These are phyloP conservation scores for Polytrichum commune DNA, from an alignment of 225 moss, liverwort and hornwort species.

Conservation along the genomic window DNA sequence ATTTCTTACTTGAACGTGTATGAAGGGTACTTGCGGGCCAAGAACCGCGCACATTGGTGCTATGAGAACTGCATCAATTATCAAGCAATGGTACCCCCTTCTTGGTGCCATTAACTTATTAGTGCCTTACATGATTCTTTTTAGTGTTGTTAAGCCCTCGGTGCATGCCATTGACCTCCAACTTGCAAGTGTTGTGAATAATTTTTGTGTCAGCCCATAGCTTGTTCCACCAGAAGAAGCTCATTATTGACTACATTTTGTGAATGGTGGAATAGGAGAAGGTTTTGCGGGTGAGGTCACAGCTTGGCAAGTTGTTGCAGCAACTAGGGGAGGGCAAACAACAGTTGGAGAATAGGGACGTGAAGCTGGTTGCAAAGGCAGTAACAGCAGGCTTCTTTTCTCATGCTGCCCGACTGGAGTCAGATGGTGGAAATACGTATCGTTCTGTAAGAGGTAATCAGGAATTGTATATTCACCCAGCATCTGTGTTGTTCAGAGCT, in stretches of 20 bases:
- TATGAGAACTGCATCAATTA: conserved; percentile 85
- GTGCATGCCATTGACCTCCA: too few species aligned
- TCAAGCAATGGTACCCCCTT: conserved; percentile 60
- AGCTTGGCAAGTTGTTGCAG: conserved; percentile 67
- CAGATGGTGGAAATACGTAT: conserved; percentile 74
- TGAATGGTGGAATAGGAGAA: conserved; percentile 49
- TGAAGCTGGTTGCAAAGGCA: conserved; percentile 64
- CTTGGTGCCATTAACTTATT: background rate
- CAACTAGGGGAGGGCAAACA: conserved; percentile 50
- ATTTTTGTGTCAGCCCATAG: too few species aligned
- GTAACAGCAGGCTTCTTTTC: conserved; percentile 78
- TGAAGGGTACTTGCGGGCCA: conserved; percentile 60
- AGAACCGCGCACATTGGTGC: conserved; percentile 87
- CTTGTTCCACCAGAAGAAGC: too few species aligned
- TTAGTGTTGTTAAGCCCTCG: too few species aligned
- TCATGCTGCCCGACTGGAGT: conserved; percentile 77
- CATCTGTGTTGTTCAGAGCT: conserved; percentile 91
- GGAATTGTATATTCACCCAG: conserved; percentile 78
- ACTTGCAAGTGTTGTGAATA: too few species aligned
- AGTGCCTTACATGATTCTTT: too few species aligned
- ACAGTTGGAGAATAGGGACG: conserved; percentile 60
- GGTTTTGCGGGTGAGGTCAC: conserved; percentile 67
- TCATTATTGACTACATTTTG: background rate
- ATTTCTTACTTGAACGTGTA: conserved; percentile 81
- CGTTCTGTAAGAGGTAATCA: conserved; percentile 74